Percentiles rank a stretch among this genome's conserved stretches.
Evolutionary conservation across 495 filamentous ascomycete species (phyloP).

Genomic region (Talaromyces wortmannii): DNA sequence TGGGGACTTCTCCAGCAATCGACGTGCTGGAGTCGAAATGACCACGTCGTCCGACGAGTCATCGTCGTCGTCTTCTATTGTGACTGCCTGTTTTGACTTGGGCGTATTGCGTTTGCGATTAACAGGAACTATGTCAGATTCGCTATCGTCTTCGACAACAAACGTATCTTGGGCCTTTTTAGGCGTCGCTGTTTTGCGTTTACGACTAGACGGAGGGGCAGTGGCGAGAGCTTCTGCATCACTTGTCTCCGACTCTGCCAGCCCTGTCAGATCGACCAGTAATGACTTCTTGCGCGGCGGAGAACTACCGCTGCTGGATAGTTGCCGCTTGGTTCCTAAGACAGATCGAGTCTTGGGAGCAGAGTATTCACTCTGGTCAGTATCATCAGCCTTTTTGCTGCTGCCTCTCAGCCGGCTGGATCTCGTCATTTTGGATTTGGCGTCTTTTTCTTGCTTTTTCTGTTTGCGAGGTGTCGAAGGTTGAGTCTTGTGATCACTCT

Average conservation of each 20-base stretch:
- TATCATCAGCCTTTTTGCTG: neutral
- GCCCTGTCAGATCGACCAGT: neutral
- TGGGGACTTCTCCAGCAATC: conserved; percentile 1
- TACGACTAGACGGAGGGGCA: conserved; percentile 17
- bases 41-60: conserved; percentile 22
- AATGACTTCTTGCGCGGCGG: conserved; percentile 13
- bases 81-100: neutral
- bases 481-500: neutral
- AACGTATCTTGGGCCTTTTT: neutral
- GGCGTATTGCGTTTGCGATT: neutral
- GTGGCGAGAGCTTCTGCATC: conserved; percentile 18
- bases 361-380: neutral
- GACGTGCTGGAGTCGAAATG: conserved; percentile 19
- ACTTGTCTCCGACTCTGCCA: conserved; percentile 15
- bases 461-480: neutral
- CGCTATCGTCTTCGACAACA: neutral
- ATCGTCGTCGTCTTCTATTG: conserved; percentile 6
- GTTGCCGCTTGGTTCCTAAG: neutral
- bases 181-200: conserved; percentile 20
- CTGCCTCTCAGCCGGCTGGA: neutral
- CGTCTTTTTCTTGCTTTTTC: neutral
- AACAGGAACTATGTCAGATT: neutral
- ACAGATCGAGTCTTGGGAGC: neutral
- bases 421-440: neutral
- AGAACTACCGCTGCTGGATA: conserved; percentile 2